phyloP scores from a whole-genome alignment of 1,284 basidiomycete genomes.

The Apiotrichum akiyoshidainum region DNA sequence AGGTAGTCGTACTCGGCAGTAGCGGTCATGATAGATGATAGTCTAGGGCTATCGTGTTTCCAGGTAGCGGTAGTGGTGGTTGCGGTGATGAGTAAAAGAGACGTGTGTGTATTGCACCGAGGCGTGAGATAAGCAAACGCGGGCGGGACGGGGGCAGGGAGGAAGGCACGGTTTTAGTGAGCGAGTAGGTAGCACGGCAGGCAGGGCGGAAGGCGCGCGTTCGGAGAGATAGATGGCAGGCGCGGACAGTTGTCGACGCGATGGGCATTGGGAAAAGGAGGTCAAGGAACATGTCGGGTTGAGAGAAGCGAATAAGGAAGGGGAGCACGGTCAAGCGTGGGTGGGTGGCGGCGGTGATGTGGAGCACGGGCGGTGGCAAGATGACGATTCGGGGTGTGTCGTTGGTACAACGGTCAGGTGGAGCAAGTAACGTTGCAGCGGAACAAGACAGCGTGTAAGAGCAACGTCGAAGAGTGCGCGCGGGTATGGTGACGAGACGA shows the following conservation, averaged over 20 bases:
- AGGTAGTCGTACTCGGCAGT: slow-evolving; percentile 95
- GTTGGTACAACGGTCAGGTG: too few species aligned
- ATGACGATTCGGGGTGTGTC: neutral
- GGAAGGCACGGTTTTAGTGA: too few species aligned
- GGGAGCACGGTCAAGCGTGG: neutral
- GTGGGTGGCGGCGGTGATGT: neutral
- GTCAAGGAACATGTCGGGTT: neutral
- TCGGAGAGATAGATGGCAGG: too few species aligned
- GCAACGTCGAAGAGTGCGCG: too few species aligned
- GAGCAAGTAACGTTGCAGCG: too few species aligned
- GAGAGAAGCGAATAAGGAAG: neutral
- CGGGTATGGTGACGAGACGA: too few species aligned
- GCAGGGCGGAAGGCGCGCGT: too few species aligned
- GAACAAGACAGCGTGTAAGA: too few species aligned
- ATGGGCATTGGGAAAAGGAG: neutral
- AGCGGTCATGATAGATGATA: slow-evolving; percentile 32
- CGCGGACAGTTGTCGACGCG: too few species aligned
- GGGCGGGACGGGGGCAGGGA: too few species aligned
- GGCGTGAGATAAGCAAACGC: too few species aligned
- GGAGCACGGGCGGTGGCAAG: slow-evolving; percentile 2
- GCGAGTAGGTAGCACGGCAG: too few species aligned
- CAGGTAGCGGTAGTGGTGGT: neutral
- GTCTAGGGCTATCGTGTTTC: slow-evolving; percentile 2
- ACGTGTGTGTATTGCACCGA: neutral
- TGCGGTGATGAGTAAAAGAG: neutral